Evolutionary conservation across 1,284 basidiomycete genomes (phyloP), one percentile per base, ranked within the genome.

Genomic region (Rhodotorula sp.): DNA sequence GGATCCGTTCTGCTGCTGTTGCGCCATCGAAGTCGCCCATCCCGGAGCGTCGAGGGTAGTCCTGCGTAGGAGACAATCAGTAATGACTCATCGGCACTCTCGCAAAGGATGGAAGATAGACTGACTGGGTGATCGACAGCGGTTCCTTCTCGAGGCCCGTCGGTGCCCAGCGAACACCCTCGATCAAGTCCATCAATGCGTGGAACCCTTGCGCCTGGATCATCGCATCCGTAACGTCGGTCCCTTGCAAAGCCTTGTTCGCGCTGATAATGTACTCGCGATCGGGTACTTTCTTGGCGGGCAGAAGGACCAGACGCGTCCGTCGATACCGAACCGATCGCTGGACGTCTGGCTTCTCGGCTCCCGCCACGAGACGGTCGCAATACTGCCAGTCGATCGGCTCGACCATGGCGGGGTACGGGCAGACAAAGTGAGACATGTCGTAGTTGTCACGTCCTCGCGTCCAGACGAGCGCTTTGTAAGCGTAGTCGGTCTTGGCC

Each of bases 291-390:
- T 88, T 89, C 17, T 87, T 85, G 0, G 91, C 89, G 0, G 95
- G 95, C 59, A 98, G 91, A 26, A 99, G 87, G 33, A 98, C 86
- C 79, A 97, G 96, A n/a, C 95, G 86, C 0, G 94, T 96, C 10
- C 95, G 86, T 92, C 95, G 98, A 79, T 95, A 96, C n/a, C 64
- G 72, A 67, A 70, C 60, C 15, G 67, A 78, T 76, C 66, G 79
- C 75, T 46, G 73, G 62, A 66, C 76, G 74, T 76, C 73, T 18
- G 62, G 57, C 51, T 68, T 71, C 49, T 77, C 77, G 6, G 64
- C 56, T 5, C 82, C 82, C 1, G 81, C 80, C 42, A 82, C 78
- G 51, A 82, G 71, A n/a, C 80, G 78, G 69, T 82, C 82, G 20
- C 78, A 73, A 58, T 82, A 80, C 20, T 80, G 80, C 82, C 82